Evolutionary conservation across 2,329 filamentous ascomycete genomes (phyloP), one percentile per base, ranked within the genome.

Genomic region (Venturia carpophila): DNA sequence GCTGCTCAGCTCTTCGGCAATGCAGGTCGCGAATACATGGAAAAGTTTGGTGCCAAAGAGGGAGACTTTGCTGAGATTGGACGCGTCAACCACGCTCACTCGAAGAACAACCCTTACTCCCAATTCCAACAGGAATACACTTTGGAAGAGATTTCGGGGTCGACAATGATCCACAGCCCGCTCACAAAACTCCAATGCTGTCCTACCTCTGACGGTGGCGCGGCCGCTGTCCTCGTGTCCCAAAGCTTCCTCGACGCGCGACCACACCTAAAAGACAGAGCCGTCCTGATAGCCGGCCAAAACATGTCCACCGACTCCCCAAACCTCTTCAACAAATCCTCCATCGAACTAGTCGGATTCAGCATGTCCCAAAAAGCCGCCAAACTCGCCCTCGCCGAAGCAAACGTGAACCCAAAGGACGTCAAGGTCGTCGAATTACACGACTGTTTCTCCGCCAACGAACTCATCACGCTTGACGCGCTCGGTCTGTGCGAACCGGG

Each of bases 141-240:
- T 0, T 85, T 88, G 49, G 90, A 96, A 41, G 87, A 97, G 77
- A 82, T 97, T 74, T 77, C 91, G 73, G 80, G 87, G 45, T 79
- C 90, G 0, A 81, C 90, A 67, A 89, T 86, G 83, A 90, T 97
- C 76, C 87, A 91, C 78, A 85, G 86, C 69, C 93, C 93, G 19
- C 83, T 97, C 65, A 97, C 94, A 66, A 97, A 97, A 79, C 87
- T 97, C n/a, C 94, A 97, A 79, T 97, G 93, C 83, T 97, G 93
- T 78, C 93, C 94, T 1, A 97, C 93, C 0, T 96, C 91, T 0
- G 94, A 97, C 76, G 93, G 93, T 61, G 90, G 88, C 60, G 93
- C 92, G 0, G 92, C 94, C 0, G 91, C 90, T 17, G 87, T 97
- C 41, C 80, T 99, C 63, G 92, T 96, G 64, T 96, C 91, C 0